phyloP scores from a whole-genome alignment of 139 green algal species.

The Yamagishiella unicocca region DNA sequence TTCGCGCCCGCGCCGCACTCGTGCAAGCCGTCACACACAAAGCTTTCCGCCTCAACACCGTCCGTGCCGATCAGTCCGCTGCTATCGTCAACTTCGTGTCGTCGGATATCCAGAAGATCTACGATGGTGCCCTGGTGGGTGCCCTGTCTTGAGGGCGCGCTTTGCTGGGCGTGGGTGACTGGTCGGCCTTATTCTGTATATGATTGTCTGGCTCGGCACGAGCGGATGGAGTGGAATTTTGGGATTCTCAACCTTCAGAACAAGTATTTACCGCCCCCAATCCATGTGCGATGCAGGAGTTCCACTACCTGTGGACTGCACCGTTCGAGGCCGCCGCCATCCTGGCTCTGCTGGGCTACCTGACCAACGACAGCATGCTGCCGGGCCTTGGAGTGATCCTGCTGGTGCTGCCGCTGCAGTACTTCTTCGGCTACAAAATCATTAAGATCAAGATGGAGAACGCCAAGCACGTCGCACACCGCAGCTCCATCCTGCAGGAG shows the following conservation, averaged over 20 bases:
- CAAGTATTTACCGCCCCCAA: too few relatives aligned
- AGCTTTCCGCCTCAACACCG: constrained; percentile 68
- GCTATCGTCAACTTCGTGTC: constrained; percentile 71
- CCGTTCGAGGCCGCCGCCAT: constrained; percentile 74
- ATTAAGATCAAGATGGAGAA: constrained; percentile 73
- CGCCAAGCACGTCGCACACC: constrained; percentile 51
- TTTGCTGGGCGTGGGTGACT: too few relatives aligned
- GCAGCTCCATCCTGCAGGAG: constrained; percentile 69
- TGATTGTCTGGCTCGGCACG: too few relatives aligned
- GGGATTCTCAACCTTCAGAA: too few relatives aligned
- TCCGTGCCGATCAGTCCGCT: constrained; percentile 66
- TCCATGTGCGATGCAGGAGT: constrained; percentile 72
- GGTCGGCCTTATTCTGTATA: too few relatives aligned
- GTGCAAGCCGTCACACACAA: constrained; percentile 71
- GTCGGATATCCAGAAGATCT: constrained; percentile 63
- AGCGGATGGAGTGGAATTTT: too few relatives aligned
- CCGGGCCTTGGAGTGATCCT: constrained; percentile 47
- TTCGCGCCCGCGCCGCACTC: constrained; percentile 66
- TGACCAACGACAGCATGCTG: constrained; percentile 54
- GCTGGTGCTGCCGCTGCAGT: constrained; percentile 60
- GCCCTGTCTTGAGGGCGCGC: neutral
- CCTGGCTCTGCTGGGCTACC: constrained; percentile 66
- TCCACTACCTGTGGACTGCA: constrained; percentile 78
- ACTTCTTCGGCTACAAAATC: constrained; percentile 76
- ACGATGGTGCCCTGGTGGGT: constrained; percentile 38